Conservation (phyloP, 176 grass and related monocot species). For the Triticum turgidum region DNA sequence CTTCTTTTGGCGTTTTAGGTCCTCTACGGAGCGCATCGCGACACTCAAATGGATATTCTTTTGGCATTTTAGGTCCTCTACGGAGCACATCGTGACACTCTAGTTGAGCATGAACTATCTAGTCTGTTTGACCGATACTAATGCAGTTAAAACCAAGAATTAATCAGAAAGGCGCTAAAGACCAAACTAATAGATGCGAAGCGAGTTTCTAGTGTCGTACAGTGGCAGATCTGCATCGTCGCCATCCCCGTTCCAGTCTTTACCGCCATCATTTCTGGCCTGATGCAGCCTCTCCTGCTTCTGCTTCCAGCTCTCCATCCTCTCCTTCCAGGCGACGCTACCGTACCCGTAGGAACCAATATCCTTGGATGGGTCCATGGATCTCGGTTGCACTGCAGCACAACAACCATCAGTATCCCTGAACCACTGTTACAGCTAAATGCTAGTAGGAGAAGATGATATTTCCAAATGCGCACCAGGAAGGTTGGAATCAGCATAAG, state of each 20-base stretch:
- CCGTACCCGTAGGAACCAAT: constrained; percentile 78
- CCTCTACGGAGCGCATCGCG: not conserved
- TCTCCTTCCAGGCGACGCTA: constrained; percentile 87
- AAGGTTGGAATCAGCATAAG: constrained; percentile 61
- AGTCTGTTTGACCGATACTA: not conserved
- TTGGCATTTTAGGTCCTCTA: not conserved
- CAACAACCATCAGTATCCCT: not conserved
- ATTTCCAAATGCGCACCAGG: constrained; percentile 38
- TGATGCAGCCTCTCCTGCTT: constrained; percentile 76
- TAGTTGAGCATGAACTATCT: not conserved
- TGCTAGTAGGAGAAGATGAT: not conserved
- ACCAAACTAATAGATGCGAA: not conserved
- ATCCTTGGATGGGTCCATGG: constrained; percentile 87
- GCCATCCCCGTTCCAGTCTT: constrained; percentile 58
- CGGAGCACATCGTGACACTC: not conserved
- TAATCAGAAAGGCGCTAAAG: not conserved
- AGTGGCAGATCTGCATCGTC: constrained; percentile 78
- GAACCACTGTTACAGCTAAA: not conserved
- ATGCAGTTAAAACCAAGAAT: not conserved
- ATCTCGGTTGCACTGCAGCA: constrained; percentile 69
- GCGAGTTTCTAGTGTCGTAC: constrained; percentile 42
- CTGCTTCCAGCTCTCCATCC: constrained; percentile 90
- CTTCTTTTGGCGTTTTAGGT: not conserved
- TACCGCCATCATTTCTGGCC: constrained; percentile 48
- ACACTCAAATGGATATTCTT: not conserved